Evolutionary conservation across 371 early-diverging fungal genomes (phyloP).

Genomic region (Paraphysoderma sedebokerense): DNA sequence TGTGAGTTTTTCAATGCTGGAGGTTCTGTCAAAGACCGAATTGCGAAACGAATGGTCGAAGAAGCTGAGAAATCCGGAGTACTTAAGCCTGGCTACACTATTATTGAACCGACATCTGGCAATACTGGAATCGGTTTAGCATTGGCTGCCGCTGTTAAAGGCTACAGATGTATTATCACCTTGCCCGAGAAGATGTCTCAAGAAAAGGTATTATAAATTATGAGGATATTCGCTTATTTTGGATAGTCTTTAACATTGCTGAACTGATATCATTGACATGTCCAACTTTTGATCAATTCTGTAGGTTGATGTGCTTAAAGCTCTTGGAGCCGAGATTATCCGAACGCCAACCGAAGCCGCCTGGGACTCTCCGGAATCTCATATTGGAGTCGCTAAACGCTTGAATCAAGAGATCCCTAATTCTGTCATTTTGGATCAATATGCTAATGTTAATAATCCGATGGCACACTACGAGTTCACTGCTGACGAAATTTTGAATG

Average conservation of each 20-base stretch:
- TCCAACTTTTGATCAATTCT: no score
- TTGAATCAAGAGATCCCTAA: slow-evolving; percentile 82
- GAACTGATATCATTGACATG: no score
- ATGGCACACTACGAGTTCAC: slow-evolving; percentile 87
- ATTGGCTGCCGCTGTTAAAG: slow-evolving; percentile 86
- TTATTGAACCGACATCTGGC: slow-evolving; percentile 93
- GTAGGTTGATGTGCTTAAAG: slow-evolving; percentile 80
- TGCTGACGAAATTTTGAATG: slow-evolving; percentile 69
- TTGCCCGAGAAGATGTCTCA: slow-evolving; percentile 96
- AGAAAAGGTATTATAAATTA: no score
- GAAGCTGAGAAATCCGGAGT: slow-evolving; percentile 80
- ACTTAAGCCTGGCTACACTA: slow-evolving; percentile 73
- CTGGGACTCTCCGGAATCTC: slow-evolving; percentile 92
- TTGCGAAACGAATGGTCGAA: slow-evolving; percentile 87
- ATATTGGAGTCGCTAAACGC: slow-evolving; percentile 86
- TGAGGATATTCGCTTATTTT: no score
- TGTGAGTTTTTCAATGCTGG: slow-evolving; percentile 97
- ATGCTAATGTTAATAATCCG: slow-evolving; percentile 87
- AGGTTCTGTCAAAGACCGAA: slow-evolving; percentile 95
- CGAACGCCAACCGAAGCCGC: slow-evolving; percentile 96
- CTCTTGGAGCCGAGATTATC: slow-evolving; percentile 90
- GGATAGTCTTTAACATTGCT: no score
- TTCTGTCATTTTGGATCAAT: slow-evolving; percentile 91
- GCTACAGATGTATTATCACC: slow-evolving; percentile 90
- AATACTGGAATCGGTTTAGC: slow-evolving; percentile 91